Evolutionary conservation across 2,329 filamentous ascomycete genomes (phyloP), one percentile per base, ranked within the genome.

Genomic region (Cyclaneusma minus): DNA sequence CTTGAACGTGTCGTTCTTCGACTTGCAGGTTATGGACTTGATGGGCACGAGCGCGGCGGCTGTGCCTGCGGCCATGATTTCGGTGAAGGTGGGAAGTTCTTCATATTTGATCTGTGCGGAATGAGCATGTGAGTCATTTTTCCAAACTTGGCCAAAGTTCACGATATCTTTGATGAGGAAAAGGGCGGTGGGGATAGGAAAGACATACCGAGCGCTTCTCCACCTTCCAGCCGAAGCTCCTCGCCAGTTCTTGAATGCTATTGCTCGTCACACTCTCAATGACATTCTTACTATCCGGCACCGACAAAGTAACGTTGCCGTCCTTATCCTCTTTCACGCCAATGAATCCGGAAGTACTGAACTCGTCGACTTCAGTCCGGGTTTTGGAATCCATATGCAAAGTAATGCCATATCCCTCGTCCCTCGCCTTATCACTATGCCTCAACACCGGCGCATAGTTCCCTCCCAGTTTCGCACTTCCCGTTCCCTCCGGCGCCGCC

Each of bases 361-460:
- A 98, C 62, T 98, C 87, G 45, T 98, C 87, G 35, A 98, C 69
- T 49, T 91, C 83, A 32, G 70, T 76, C 40, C 85, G 68, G 7
- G 69, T 80, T 44, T 74, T 73, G 49, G 80, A 89, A 54, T 95
- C 89, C 29, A 95, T 59, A 50, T 95, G 87, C 43, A 95, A 61
- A 2, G 87, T 95, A 45, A 95, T 95, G n/a, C 82, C 85, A 45
- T 68, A 95, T 16, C 87, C 87, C 32, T 82, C 68, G 11, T 61
- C 57, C 31, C 76, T 61, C 1, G 89, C 87, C 44, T 68, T 75
- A 42, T 92, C 84, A 45, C 81, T 91, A 64, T 82, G 84, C 29
- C 79, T 64, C 43, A 95, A 55, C 4, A 95, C 87, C 3, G 87
- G 87, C 7, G 85, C 87, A 48, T 95, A 95, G 56, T 95, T 95